Conservation (phyloP, 2,329 filamentous ascomycete species). For the Venturiaceae sp. region DNA sequence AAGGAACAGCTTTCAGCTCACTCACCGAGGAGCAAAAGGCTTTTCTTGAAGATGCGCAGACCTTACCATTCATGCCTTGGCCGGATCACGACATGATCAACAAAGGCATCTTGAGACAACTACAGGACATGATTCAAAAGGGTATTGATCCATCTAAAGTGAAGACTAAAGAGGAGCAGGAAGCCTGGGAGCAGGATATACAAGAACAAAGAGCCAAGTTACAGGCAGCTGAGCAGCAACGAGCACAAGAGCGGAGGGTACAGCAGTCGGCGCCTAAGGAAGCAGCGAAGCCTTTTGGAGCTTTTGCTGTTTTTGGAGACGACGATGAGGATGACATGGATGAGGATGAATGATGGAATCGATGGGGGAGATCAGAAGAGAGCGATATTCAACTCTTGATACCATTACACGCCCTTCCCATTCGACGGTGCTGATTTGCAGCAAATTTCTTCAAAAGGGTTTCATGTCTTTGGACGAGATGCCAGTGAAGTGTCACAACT, state of each 20-base stretch:
- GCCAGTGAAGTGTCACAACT: too few species aligned
- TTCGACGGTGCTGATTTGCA: too few species aligned
- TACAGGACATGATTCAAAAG: slow-evolving; percentile 50
- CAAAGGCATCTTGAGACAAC: slow-evolving; percentile 52
- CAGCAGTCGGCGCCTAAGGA: neutral
- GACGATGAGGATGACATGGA: slow-evolving; percentile 1
- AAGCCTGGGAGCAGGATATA: slow-evolving; percentile 32
- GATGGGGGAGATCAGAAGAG: neutral
- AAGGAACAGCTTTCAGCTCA: slow-evolving; percentile 14
- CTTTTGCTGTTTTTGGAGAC: neutral
- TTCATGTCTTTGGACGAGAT: too few species aligned
- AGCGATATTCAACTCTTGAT: neutral
- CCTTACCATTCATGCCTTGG: slow-evolving; percentile 63
- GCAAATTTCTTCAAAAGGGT: too few species aligned
- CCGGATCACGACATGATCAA: slow-evolving; percentile 61
- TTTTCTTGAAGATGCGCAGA: slow-evolving; percentile 44
- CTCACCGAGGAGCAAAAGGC: slow-evolving; percentile 25
- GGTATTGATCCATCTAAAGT: slow-evolving; percentile 49
- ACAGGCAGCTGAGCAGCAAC: slow-evolving; percentile 20
- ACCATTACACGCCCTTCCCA: too few species aligned
- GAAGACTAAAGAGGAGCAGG: slow-evolving; percentile 29
- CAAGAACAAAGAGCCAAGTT: slow-evolving; percentile 23
- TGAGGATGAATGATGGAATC: neutral
- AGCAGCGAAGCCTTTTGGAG: neutral
- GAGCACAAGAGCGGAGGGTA: slow-evolving; percentile 12